Percentiles rank a stretch among this genome's conserved stretches.
phyloP scores from a whole-genome alignment of 495 filamentous ascomycete genomes.

The Tricharina praecox region DNA sequence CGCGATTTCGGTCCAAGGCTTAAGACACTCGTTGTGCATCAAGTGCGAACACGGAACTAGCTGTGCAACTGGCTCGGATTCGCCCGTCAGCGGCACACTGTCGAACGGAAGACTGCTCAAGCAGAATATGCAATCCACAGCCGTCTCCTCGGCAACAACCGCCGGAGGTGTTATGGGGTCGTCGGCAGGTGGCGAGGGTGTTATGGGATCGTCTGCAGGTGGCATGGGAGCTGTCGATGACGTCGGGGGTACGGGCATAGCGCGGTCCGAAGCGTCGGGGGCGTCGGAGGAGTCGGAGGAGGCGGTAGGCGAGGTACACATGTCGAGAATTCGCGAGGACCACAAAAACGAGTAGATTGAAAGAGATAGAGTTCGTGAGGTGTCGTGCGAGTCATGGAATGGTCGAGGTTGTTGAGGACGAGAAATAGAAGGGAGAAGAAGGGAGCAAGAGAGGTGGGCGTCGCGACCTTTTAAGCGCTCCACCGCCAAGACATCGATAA shows the following conservation, averaged over 20 bases:
- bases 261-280: neutral
- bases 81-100: constrained; percentile 7
- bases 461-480: neutral
- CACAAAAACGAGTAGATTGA: neutral
- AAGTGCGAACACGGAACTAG: constrained; percentile 59
- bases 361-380: neutral
- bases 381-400: neutral
- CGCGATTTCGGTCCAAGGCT: constrained; percentile 84
- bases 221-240: constrained; percentile 58
- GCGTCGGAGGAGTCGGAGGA: neutral
- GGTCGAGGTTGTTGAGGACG: neutral
- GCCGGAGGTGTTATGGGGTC: neutral
- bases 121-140: constrained; percentile 18
- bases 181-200: constrained; percentile 24
- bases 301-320: neutral
- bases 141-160: neutral
- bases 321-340: neutral
- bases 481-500: too few species aligned
- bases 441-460: neutral
- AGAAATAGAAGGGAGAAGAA: neutral
- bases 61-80: constrained; percentile 18
- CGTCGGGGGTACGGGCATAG: constrained; percentile 27
- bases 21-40: constrained; percentile 77
- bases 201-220: constrained; percentile 48
- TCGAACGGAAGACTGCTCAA: constrained; percentile 18